phyloP scores from a whole-genome alignment of 208 protist genomes.

The Leishmania major region DNA sequence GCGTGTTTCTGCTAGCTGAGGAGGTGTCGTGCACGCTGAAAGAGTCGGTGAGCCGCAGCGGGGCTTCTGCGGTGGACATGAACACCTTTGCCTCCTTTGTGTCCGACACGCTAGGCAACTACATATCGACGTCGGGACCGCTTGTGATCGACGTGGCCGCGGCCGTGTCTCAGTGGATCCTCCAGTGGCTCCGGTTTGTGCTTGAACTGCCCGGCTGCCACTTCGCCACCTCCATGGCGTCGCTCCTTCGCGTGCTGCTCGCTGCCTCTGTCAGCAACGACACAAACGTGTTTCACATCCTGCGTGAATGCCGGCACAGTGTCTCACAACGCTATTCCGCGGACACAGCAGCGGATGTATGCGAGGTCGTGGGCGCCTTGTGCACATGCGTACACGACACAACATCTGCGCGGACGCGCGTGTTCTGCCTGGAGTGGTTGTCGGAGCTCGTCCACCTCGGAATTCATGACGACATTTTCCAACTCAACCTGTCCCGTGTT shows the following conservation, averaged over 20 bases:
- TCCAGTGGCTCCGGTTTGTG: conserved; percentile 66
- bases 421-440: conserved; percentile 41
- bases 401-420: conserved; percentile 21
- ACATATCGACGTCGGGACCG: conserved; percentile 15
- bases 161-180: conserved; percentile 48
- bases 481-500: conserved; percentile 16
- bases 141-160: conserved; percentile 18
- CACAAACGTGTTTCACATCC: conserved; percentile 29
- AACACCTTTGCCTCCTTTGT: conserved; percentile 38
- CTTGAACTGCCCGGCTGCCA: conserved; percentile 53
- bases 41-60: conserved; percentile 49
- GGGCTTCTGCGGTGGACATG: conserved; percentile 35
- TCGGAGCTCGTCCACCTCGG: conserved; percentile 25
- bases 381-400: conserved; percentile 16
- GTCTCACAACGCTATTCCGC: conserved; percentile 19
- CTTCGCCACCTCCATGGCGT: conserved; percentile 43
- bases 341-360: conserved; percentile 16
- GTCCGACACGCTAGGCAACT: conserved; percentile 41
- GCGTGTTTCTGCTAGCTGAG: conserved; percentile 49
- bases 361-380: conserved; percentile 25
- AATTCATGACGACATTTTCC: conserved; percentile 19
- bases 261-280: conserved; percentile 38
- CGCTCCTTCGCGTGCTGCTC: conserved; percentile 48
- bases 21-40: conserved; percentile 67
- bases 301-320: conserved; percentile 24